Evolutionary conservation across 2,329 filamentous ascomycete genomes (phyloP), one percentile per base, ranked within the genome.

Genomic region (Fusarium brevicatenulatum): DNA sequence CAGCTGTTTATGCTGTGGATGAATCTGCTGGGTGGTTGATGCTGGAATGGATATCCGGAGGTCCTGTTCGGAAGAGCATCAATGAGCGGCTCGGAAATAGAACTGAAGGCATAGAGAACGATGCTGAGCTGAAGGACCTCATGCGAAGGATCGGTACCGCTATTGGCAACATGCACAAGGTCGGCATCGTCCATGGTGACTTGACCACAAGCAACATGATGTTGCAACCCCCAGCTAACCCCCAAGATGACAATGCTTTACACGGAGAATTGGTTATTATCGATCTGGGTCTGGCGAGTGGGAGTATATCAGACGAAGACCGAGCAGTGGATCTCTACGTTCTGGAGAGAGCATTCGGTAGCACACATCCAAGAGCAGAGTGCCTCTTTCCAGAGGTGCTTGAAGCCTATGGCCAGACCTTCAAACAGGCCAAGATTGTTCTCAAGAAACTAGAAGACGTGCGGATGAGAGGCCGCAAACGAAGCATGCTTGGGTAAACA

Each of bases 121-220:
- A 90, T 70, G 80, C 80, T 40, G 85, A 85, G 39, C 82, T 95
- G 21, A 84, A 87, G 50, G 85, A 80, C 18, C 83, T 97, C 68
- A 91, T 97, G 89, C 83, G 86, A 52, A 86, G 89, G 71, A 90
- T 97, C 67, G 95, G 94, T 2, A 79, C 81, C 9, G 91, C 91
- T 5, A 89, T 97, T 21, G 95, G 93, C 12, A 87, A 82, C 61
- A 85, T 99, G 85, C 96, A 99, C 85, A 88, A 87, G 61, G 87
- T 91, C n/a, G 95, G 95, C 21, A 89, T 98, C 63, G 91, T 97
- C 66, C 96, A 99, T 84, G 96, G 96, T 44, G 96, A 99, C 84
- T 83, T 99, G 83, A 99, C 96, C 68, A 99, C 95, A 72, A 98
- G 95, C 83, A 99, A 99, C 83, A 88, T 99, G 84, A 98, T 99